Percentiles rank a stretch among this genome's conserved stretches.
phyloP scores from a whole-genome alignment of 2,329 filamentous ascomycete genomes.

The Apiospora koreana region DNA sequence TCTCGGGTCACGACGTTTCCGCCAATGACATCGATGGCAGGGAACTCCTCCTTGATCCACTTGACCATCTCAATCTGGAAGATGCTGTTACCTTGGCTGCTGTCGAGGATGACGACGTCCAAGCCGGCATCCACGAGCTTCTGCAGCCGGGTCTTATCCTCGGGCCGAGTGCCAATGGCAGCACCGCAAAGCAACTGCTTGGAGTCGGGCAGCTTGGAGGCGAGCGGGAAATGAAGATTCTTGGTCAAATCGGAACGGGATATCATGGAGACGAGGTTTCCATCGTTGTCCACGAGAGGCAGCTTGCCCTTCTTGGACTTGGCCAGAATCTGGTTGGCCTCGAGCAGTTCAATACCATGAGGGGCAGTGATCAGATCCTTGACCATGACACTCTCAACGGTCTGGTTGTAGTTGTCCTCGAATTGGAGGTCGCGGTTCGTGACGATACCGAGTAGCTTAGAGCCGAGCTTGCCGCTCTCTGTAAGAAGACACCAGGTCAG shows the following conservation, averaged over 20 bases:
- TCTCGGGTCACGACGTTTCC: constrained; percentile 98
- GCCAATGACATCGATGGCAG: constrained; percentile 88
- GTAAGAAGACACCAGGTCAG: constrained; percentile 22
- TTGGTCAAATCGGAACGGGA: constrained; percentile 96
- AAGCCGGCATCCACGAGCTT: constrained; percentile 92
- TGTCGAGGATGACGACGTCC: constrained; percentile 93
- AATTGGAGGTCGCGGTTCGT: constrained; percentile 99
- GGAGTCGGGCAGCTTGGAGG: constrained; percentile 93
- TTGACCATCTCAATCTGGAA: constrained; percentile 99
- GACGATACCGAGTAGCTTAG: constrained; percentile 95
- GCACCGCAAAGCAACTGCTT: constrained; percentile 97
- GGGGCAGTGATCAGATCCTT: constrained; percentile 89
- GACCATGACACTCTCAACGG: constrained; percentile 91
- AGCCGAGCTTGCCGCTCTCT: constrained; percentile 92
- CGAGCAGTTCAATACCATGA: constrained; percentile 76
- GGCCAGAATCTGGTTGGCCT: constrained; percentile 91
- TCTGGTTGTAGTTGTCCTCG: constrained; percentile 70
- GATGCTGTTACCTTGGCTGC: constrained; percentile 96
- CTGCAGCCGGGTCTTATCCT: constrained; percentile 84
- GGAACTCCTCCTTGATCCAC: constrained; percentile 87
- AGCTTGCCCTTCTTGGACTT: constrained; percentile 99
- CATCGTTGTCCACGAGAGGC: constrained; percentile 81
- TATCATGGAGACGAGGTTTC: constrained; percentile 89
- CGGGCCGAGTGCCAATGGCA: constrained; percentile 90
- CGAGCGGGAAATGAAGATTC: constrained; percentile 95